Evolutionary conservation across 768 basidiomycete genomes (phyloP).

Genomic region (Lentinula lateritia): DNA sequence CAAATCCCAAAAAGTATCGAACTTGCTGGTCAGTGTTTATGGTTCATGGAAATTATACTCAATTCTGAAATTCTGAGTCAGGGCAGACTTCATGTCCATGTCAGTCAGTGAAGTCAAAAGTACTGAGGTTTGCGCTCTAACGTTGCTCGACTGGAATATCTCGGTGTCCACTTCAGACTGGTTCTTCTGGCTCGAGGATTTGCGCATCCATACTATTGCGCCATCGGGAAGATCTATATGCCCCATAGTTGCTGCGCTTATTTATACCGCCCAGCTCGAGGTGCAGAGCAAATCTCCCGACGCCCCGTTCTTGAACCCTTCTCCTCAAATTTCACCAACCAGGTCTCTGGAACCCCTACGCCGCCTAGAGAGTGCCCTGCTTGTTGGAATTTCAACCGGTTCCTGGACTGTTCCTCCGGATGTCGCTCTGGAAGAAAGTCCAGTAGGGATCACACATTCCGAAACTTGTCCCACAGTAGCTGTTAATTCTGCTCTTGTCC

Average conservation of each 20-base stretch:
- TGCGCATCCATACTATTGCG: neutral
- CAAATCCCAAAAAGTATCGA: slow-evolving; percentile 1
- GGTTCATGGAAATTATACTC: neutral
- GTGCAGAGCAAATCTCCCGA: neutral
- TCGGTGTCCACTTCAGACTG: slow-evolving; percentile 1
- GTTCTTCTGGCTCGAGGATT: slow-evolving; percentile 5
- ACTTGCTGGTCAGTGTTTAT: neutral
- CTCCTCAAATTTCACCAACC: neutral
- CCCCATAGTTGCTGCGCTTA: neutral
- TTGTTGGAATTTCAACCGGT: neutral
- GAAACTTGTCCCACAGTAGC: neutral
- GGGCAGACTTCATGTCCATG: neutral
- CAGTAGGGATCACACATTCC: neutral
- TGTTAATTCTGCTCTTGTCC: neutral
- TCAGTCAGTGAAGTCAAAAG: neutral
- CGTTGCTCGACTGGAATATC: slow-evolving; percentile 5
- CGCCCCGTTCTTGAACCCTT: neutral
- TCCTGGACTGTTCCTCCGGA: neutral
- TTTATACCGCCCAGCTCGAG: neutral
- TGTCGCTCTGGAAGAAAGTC: neutral
- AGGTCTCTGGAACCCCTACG: neutral
- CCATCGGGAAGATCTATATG: neutral
- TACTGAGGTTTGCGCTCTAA: neutral
- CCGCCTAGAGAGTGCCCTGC: neutral
- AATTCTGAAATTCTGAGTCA: neutral